Percentiles rank a stretch among this genome's conserved stretches.
Conservation (phyloP, 805 yeast genomes). For the Yarrowia sp. region DNA sequence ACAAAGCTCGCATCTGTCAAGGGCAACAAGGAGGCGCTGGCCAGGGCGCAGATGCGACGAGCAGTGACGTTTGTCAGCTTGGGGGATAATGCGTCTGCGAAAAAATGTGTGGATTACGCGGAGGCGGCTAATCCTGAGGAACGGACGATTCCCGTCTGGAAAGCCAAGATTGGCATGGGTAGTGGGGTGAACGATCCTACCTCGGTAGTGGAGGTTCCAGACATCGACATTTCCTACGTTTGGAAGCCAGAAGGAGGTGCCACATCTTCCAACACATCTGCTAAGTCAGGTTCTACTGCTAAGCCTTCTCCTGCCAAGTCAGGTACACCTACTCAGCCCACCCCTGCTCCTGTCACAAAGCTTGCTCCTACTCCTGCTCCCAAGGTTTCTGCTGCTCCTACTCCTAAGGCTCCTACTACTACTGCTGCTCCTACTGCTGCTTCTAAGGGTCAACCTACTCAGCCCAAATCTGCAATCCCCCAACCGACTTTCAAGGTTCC, state of each 20-base stretch:
- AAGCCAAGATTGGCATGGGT: slow-evolving; percentile 41
- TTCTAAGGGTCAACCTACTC: not conserved
- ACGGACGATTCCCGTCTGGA: slow-evolving; percentile 43
- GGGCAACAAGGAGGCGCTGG: slow-evolving; percentile 41
- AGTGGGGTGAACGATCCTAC: not conserved
- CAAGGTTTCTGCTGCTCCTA: not conserved
- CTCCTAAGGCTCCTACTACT: not conserved
- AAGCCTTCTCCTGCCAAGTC: not conserved
- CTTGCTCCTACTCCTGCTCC: not conserved
- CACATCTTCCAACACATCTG: too few species aligned
- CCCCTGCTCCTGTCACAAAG: not conserved
- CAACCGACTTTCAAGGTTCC: slow-evolving; percentile 8
- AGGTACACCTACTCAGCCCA: not conserved
- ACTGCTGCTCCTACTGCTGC: not conserved
- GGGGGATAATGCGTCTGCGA: slow-evolving; percentile 46
- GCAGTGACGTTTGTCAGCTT: slow-evolving; percentile 47
- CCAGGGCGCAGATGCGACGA: slow-evolving; percentile 49
- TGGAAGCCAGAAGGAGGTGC: slow-evolving; percentile 2
- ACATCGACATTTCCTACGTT: slow-evolving; percentile 25
- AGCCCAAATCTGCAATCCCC: not conserved
- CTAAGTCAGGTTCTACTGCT: too few species aligned
- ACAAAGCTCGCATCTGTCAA: slow-evolving; percentile 24
- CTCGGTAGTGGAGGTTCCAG: slow-evolving; percentile 3
- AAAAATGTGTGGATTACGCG: slow-evolving; percentile 43
- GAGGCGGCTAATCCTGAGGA: slow-evolving; percentile 41